Conservation (phyloP, 306 rosid genomes). For the Acacia crassicarpa region DNA sequence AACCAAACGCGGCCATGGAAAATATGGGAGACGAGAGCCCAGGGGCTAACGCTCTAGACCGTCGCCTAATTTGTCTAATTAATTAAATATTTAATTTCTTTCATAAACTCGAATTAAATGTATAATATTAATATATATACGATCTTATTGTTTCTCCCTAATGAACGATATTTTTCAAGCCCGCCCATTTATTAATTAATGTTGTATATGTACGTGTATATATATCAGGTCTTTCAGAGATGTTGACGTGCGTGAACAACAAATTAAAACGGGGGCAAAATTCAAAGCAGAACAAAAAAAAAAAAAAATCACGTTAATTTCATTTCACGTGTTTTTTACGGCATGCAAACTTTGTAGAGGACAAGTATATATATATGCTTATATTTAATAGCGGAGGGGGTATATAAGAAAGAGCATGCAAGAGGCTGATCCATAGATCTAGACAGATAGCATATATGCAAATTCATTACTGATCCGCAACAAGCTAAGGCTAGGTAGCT, state of each 20-base stretch:
- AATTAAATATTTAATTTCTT: background rate
- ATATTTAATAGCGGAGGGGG: background rate
- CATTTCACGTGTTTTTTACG: background rate
- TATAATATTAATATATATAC: too few species aligned
- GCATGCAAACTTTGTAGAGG: background rate
- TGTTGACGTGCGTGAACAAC: background rate
- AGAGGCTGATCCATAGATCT: background rate
- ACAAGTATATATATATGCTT: too few species aligned
- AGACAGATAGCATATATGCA: background rate
- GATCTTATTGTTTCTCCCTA: too few species aligned
- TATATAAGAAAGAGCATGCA: background rate
- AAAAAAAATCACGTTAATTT: background rate
- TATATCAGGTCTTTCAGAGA: background rate
- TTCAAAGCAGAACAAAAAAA: too few species aligned
- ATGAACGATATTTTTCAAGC: background rate
- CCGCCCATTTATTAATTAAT: background rate
- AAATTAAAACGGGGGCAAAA: background rate
- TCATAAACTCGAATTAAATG: background rate
- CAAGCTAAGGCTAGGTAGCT: background rate
- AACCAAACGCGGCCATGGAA: background rate
- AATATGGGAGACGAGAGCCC: background rate
- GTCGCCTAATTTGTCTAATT: background rate
- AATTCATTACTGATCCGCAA: background rate
- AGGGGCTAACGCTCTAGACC: background rate
- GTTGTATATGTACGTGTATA: too few species aligned